Conservation (phyloP, 441 rosid genomes). For the Pelargonium australe region DNA sequence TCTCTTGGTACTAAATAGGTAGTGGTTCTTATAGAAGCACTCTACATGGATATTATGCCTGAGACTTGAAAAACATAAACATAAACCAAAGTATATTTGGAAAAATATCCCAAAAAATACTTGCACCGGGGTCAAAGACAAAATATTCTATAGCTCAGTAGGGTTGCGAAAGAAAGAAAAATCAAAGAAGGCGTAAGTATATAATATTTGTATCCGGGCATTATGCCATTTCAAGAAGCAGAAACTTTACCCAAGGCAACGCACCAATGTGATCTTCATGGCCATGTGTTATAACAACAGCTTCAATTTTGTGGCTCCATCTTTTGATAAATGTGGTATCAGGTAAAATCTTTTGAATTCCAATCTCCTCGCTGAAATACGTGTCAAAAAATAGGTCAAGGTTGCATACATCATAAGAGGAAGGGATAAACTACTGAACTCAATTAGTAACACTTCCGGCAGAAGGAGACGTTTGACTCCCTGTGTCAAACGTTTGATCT, state of each 20-base stretch:
- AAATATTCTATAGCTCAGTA: slow-evolving; percentile 8
- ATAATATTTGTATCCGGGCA: slow-evolving; percentile 6
- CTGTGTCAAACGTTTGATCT: background rate
- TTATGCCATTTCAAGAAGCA: slow-evolving; percentile 21
- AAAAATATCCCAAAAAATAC: background rate
- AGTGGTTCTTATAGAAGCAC: background rate
- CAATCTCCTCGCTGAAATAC: slow-evolving; percentile 81
- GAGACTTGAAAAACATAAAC: background rate
- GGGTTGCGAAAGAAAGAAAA: slow-evolving; percentile 4
- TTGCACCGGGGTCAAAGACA: background rate
- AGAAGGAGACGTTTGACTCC: background rate
- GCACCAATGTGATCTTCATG: slow-evolving; percentile 99
- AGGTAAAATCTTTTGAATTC: slow-evolving; percentile 86
- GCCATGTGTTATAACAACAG: slow-evolving; percentile 93
- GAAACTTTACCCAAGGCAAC: slow-evolving; percentile 96
- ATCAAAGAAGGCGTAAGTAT: slow-evolving; percentile 4
- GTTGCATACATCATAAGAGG: slow-evolving; percentile 16
- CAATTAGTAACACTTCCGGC: background rate
- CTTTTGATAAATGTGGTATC: slow-evolving; percentile 88
- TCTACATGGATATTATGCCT: background rate
- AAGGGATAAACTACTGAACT: slow-evolving; percentile 5
- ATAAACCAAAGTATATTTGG: background rate
- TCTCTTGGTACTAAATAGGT: background rate
- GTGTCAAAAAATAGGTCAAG: slow-evolving; percentile 16
- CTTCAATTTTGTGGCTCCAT: slow-evolving; percentile 96